phyloP scores from a whole-genome alignment of 225 moss, liverwort and hornwort genomes.

The Pleurozium schreberi region DNA sequence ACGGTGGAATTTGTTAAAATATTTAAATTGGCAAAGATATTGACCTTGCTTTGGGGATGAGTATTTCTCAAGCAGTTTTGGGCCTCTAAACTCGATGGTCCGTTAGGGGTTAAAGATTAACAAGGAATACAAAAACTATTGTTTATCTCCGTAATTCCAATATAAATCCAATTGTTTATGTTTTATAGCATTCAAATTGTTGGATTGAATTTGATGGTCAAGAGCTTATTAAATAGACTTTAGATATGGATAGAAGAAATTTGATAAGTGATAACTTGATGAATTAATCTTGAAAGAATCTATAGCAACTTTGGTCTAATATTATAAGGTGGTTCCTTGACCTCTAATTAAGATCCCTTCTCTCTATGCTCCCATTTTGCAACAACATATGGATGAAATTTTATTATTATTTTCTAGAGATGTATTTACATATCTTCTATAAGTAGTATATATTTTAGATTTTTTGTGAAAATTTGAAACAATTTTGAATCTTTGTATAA shows the following conservation, averaged over 20 bases:
- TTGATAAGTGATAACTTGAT: neutral
- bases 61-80: too few relatives aligned
- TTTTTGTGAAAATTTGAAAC: neutral
- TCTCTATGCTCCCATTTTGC: neutral
- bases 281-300: neutral
- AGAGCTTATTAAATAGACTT: neutral
- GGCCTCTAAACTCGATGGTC: too few relatives aligned
- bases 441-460: neutral
- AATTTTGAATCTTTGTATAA: neutral
- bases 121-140: neutral
- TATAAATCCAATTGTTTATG: neutral
- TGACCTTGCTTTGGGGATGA: too few relatives aligned
- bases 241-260: too few relatives aligned
- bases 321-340: neutral
- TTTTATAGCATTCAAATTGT: neutral
- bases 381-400: neutral
- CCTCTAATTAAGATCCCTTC: neutral
- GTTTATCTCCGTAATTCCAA: neutral
- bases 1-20: too few relatives aligned
- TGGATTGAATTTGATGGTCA: neutral
- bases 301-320: neutral
- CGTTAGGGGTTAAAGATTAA: too few relatives aligned
- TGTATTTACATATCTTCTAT: neutral
- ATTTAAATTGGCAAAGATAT: too few relatives aligned
- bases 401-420: neutral